phyloP scores from a whole-genome alignment of 2,329 filamentous ascomycete species.

The Colletotrichum sp. region DNA sequence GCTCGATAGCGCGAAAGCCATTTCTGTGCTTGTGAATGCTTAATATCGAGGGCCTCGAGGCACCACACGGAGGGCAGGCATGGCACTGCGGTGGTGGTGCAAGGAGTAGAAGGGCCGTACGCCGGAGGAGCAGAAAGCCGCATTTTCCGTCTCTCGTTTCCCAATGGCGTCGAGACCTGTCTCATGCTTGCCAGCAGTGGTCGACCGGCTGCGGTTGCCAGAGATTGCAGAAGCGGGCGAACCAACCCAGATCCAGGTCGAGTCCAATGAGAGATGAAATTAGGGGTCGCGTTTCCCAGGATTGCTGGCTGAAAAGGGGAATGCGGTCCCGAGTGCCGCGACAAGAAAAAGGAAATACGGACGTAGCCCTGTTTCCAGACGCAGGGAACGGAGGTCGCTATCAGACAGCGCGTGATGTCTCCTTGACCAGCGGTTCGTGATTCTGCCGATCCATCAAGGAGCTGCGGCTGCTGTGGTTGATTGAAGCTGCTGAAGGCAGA shows the following conservation, averaged over 20 bases:
- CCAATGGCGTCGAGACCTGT: slow-evolving; percentile 4
- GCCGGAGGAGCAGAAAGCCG: not conserved
- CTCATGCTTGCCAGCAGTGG: not conserved
- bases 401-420: not conserved
- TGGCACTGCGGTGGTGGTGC: not conserved
- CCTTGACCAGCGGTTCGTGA: not conserved
- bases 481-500: not conserved
- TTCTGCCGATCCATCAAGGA: not conserved
- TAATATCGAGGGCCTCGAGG: not conserved
- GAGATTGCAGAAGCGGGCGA: not conserved
- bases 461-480: not conserved
- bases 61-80: not conserved
- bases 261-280: not conserved
- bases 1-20: not conserved
- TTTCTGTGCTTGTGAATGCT: not conserved
- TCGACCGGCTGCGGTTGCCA: not conserved
- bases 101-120: not conserved
- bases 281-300: not conserved
- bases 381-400: not conserved
- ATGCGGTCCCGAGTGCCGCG: not conserved
- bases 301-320: not conserved
- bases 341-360: slow-evolving; percentile 1
- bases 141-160: not conserved
- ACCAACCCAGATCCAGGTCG: not conserved
- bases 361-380: not conserved